Base-by-base conservation (phyloP, 2,329 filamentous ascomycete genomes). In the Fusarium kyushuense region DNA sequence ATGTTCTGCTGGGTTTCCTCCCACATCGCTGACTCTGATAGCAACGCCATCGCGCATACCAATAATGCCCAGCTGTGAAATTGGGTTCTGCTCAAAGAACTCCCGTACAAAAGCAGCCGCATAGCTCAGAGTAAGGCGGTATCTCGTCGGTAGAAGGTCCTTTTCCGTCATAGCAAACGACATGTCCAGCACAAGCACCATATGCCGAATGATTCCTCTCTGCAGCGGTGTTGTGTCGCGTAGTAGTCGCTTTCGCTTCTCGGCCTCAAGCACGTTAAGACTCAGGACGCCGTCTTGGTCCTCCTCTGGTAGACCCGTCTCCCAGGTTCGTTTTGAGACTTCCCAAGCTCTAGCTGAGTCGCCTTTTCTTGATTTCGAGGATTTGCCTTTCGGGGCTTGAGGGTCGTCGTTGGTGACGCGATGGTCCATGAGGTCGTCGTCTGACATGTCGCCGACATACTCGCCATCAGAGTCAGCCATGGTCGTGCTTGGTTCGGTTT, bases 1-100 rank as follows among this genome's bases (percentile, higher is more conserved):
- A 77, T 98, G 96, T 63, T 96, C 93, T 11, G 90, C 90, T 4
- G 95, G 94, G 76, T 97, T 97, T 12, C 96, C 96, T 56, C 92
- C 91, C 84, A 98, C 90, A 75, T 97, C 93, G 76, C 92, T 96
- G 67, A 99, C 87, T 38, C 92, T 85, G 25, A 96, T 84, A 3
- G 94, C 94, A 17, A 98, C 84, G 17, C 96, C 96, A 77, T 98
- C 96, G 65, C 92, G 89, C 92, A 98, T 97, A 51, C 92, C 95
- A 38, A 99, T 84, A 30, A 99, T 91, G 25, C 92, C 94, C 58
- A 99, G 87, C 80, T 99, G 96, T 12, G 94, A 97, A 70, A 99
- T 98, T 13, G 96, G 96, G 75, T 99, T 99, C 80, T 99, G 96
- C 80, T 98, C 96, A 76, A 98, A 99, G 81, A 93, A 99, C 78